A percentile compares a stretch with the other conserved stretches of the same genome.
Conservation (phyloP, 345 rosid species). For the Chamaenerion angustifolium region DNA sequence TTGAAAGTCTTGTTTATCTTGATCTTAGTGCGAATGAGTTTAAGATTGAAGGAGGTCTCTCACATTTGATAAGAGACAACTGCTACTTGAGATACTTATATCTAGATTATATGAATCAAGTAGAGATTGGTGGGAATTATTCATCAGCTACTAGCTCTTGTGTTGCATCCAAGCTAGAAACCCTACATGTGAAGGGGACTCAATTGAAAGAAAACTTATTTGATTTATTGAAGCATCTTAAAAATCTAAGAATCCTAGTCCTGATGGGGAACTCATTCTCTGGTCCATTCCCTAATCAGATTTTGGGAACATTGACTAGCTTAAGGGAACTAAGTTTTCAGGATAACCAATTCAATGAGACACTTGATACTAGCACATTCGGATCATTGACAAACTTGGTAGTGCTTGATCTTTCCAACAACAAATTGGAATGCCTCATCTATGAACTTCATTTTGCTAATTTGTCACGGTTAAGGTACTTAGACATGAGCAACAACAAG, state of each 20-base stretch:
- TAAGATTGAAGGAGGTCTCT: too few species aligned
- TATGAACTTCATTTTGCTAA: conserved; percentile 7
- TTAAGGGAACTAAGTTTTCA: conserved; percentile 1
- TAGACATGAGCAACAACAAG: background rate
- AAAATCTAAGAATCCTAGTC: background rate
- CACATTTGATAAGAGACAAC: too few species aligned
- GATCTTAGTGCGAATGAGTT: too few species aligned
- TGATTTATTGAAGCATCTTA: conserved; percentile 4
- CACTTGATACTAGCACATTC: background rate
- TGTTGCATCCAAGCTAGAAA: too few species aligned
- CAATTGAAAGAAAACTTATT: background rate
- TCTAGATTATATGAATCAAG: too few species aligned
- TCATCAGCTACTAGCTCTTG: too few species aligned
- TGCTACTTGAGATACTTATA: too few species aligned
- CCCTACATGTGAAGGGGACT: too few species aligned
- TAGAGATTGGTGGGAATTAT: too few species aligned
- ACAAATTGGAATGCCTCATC: conserved; percentile 2
- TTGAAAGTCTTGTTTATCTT: too few species aligned
- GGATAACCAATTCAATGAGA: background rate
- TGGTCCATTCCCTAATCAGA: background rate
- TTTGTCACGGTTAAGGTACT: background rate
- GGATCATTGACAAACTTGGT: background rate
- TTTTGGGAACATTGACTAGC: background rate
- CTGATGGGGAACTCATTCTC: background rate
- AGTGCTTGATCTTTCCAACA: conserved; percentile 2